Conservation (phyloP, 169 alveolate genomes). For the Cryptosporidium sp. region DNA sequence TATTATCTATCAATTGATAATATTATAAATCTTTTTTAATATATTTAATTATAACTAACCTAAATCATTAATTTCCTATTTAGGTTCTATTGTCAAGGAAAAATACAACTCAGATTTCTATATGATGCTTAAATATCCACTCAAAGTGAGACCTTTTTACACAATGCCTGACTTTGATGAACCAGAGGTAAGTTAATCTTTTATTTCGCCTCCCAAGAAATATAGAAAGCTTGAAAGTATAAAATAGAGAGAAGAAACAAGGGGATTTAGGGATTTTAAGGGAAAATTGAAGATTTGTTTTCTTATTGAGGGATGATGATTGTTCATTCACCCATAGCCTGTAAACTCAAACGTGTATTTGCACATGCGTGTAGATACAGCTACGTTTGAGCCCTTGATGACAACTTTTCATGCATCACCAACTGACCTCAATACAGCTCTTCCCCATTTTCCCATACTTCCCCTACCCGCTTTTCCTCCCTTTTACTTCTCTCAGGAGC, state of each 20-base stretch:
- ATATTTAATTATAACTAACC: background rate
- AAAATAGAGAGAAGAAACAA: background rate
- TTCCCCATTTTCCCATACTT: background rate
- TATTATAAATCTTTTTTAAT: too few species aligned
- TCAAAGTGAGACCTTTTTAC: constrained; percentile 97
- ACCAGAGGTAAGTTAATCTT: constrained; percentile 84
- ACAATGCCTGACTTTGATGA: constrained; percentile 96
- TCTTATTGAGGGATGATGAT: constrained; percentile 67
- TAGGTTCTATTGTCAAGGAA: constrained; percentile 91
- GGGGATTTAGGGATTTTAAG: background rate
- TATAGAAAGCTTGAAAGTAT: background rate
- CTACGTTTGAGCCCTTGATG: constrained; percentile 24
- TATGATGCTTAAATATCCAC: constrained; percentile 96
- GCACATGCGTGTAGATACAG: background rate
- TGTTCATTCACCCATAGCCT: constrained; percentile 75
- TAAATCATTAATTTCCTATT: constrained; percentile 17
- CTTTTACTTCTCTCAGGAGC: background rate
- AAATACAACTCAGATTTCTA: constrained; percentile 97
- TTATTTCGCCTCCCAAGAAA: background rate
- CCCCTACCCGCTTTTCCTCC: background rate
- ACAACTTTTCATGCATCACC: constrained; percentile 76
- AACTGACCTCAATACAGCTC: constrained; percentile 49
- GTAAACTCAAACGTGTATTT: constrained; percentile 16
- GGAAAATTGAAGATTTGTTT: background rate
- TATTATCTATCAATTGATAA: too few species aligned